Percentiles rank a stretch among this genome's conserved stretches.
phyloP scores from a whole-genome alignment of 176 grass and related monocot genomes.

The Oryza brachyantha region DNA sequence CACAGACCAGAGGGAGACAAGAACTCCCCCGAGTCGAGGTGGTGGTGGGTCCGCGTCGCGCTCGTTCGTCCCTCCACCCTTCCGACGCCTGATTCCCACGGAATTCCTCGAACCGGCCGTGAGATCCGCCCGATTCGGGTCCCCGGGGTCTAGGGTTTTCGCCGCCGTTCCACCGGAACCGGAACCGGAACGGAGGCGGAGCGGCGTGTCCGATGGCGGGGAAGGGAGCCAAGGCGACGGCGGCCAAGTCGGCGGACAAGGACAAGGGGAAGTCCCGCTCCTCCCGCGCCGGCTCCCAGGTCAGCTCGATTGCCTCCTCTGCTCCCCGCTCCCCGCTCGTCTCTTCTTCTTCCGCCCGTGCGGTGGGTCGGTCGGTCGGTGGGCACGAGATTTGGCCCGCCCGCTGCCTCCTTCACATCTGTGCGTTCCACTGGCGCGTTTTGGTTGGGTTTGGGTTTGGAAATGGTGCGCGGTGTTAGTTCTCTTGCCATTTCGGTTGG shows the following conservation, averaged over 20 bases:
- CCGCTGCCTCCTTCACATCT: neutral
- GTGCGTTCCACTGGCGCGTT: neutral
- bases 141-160: constrained; percentile 13
- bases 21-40: too few relatives aligned
- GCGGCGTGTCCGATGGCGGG: constrained; percentile 37
- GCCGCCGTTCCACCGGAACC: neutral
- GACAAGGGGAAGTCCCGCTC: constrained; percentile 62
- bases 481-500: neutral
- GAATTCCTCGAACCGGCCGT: constrained; percentile 18
- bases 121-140: constrained; percentile 24
- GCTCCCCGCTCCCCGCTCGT: neutral
- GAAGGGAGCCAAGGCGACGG: constrained; percentile 50
- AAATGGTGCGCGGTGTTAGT: neutral
- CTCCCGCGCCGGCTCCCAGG: constrained; percentile 42
- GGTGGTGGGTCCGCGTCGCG: too few relatives aligned
- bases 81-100: neutral
- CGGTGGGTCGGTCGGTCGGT: neutral
- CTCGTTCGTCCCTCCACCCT: too few relatives aligned
- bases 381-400: constrained; percentile 8
- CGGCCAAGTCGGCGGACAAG: constrained; percentile 52
- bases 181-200: neutral
- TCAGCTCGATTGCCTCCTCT: constrained; percentile 10
- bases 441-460: neutral
- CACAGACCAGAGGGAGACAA: too few relatives aligned
- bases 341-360: neutral